Percentiles rank a stretch among this genome's conserved stretches.
phyloP scores from a whole-genome alignment of 2,329 filamentous ascomycete species.

The Alternaria sp. region DNA sequence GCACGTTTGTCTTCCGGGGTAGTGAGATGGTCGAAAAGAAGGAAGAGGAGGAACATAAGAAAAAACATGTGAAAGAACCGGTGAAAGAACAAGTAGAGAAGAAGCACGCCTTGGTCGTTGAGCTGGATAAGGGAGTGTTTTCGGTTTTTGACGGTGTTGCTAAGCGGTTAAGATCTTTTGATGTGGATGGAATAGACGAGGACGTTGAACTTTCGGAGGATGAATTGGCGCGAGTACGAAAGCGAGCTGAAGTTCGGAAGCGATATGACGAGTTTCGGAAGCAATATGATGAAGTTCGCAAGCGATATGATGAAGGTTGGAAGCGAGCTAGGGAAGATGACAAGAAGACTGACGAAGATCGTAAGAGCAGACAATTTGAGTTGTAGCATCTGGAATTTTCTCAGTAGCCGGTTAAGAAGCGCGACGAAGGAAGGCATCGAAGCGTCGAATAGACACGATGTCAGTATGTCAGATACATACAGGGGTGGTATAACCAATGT shows the following conservation, averaged over 20 bases:
- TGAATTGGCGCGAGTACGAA: not conserved
- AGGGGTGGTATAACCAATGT: not conserved
- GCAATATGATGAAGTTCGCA: not conserved
- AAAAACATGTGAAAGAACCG: too few relatives aligned
- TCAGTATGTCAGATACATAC: not conserved
- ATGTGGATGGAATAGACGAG: too few relatives aligned
- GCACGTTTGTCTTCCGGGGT: not conserved
- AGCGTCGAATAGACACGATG: not conserved
- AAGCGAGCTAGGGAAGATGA: not conserved
- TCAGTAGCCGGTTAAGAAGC: not conserved
- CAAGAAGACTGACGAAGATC: not conserved
- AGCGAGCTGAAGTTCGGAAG: not conserved
- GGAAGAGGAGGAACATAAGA: too few relatives aligned
- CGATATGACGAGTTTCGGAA: not conserved
- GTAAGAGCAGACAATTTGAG: not conserved
- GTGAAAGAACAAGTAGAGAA: too few relatives aligned
- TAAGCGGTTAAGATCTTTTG: too few relatives aligned
- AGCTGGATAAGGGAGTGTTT: too few relatives aligned
- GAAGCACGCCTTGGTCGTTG: too few relatives aligned
- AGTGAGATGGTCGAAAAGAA: too few relatives aligned
- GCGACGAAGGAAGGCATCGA: not conserved
- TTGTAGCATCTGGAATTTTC: not conserved
- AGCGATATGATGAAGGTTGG: not conserved
- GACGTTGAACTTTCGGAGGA: not conserved
- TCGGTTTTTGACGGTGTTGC: too few relatives aligned